Evolutionary conservation across 257 asterid species (phyloP), one percentile per base, ranked within the genome.

Genomic region (Rauvolfia tetraphylla): DNA sequence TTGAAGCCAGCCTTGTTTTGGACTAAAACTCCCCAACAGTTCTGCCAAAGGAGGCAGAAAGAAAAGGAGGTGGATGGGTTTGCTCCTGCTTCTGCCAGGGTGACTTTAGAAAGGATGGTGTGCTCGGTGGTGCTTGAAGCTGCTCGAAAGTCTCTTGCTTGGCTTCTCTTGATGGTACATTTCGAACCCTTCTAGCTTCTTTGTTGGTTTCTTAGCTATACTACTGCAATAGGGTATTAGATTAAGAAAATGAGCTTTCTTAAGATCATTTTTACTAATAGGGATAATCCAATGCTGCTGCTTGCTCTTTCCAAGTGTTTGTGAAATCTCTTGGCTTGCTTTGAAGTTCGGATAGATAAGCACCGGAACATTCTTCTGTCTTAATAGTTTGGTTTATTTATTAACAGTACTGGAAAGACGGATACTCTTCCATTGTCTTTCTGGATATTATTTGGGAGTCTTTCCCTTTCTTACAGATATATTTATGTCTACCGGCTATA

Each of bases 91-190:
- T 79, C 79, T 83, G 81, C 77, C 71, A 56, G 9, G 75, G 62
- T 72, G 75, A 72, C 23, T 74, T 41, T 80, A 78, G 81, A 82
- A 66, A 73, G 39, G 66, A 72, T 84, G 75, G n/a, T 79, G 29
- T 80, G 81, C 53, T 67, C 71, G 34, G 58, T 81, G 38, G 79
- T 85, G 66, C 79, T 85, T 76, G 79, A 63, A 59, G 82, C 83
- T 42, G 73, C 81, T 74, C 86, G 80, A 66, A 78, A 29, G 1
- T 81, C 81, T 68, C 63, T 76, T 65, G 54, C 78, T 78, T 80
- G 76, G 82, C 76, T 86, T 76, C 80, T 88, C 73, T 53, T 86
- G 27, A 70, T 80, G 92, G 87, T 86, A 86, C 25, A 58, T 73
- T 79, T 59, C 38, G 12, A 23, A 23, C 70, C 80, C 84, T 81